Evolutionary conservation across 2,329 filamentous ascomycete species (phyloP), one percentile per base, ranked within the genome.

Genomic region (Exophiala calicioides): DNA sequence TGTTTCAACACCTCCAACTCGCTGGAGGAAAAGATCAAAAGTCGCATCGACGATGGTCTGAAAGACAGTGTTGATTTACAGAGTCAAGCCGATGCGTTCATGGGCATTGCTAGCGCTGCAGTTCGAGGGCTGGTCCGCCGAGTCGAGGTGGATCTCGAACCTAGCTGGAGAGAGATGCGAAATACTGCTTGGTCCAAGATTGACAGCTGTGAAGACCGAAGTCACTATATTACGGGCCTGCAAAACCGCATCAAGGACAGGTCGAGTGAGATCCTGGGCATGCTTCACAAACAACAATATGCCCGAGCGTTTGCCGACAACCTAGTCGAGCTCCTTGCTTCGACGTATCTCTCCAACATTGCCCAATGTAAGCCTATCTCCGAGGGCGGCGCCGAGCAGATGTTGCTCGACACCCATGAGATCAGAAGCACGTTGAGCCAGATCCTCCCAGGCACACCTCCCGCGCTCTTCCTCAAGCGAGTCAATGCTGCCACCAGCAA

Each of bases 121-220:
- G 86, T 98, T 4, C 78, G 93, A 38, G 81, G 86, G 0, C 75
- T 98, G 34, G 90, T 97, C 4, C 84, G 87, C 51, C 85, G 84
- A 60, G 87, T 95, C 3, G 90, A 95, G 64, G 66, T 84, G 1
- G 85, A 86, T 41, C 86, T 90, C 59, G 91, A 97, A 56, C 81
- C 86, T 0, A 84, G 85, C 12, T 98, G 91, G 93, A 82, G 90
- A 46, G 93, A 97, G 71, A 98, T 98, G 93, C 86, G 85, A 54
- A 95, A 96, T 63, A 95, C 86, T 0, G 87, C 90, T 37, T 98
- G 93, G 93, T 87, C 85, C 66, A 90, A 86, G 55, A 87, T 98
- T 75, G 93, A 97, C 59, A 86, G 80, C 50, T 93, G 95, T 3
- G 88, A 88, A 33, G 93, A 98, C 65, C 90, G 96, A 63, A 96